Evolutionary conservation across 176 grass and related monocot genomes (phyloP).

Genomic region (Musa beccarii): DNA sequence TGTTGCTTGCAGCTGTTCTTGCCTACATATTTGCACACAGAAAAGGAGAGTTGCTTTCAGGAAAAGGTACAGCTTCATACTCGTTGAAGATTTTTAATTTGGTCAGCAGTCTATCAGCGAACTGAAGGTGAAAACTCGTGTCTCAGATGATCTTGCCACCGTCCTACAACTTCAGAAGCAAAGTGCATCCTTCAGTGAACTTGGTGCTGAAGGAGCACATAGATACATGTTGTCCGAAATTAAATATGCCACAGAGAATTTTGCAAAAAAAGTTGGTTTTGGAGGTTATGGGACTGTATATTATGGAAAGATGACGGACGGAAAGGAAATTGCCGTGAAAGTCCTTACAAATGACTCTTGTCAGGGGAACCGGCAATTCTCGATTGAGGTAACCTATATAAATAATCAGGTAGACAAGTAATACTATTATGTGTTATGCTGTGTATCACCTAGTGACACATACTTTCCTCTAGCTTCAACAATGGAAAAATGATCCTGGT

Average conservation of each 20-base stretch:
- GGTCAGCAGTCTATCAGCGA: no score
- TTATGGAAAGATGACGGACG: conserved; percentile 61
- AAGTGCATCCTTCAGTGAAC: conserved; percentile 23
- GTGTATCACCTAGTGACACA: no score
- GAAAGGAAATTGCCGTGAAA: conserved; percentile 77
- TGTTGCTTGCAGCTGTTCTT: no score
- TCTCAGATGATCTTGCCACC: conserved; percentile 30
- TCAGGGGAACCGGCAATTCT: conserved; percentile 70
- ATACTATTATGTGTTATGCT: no score
- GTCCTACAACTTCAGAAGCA: conserved; percentile 18
- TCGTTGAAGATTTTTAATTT: no score
- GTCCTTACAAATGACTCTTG: conserved; percentile 65
- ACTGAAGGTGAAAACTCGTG: neutral
- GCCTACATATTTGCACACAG: no score
- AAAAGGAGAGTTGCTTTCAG: no score
- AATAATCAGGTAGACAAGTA: neutral
- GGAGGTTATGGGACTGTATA: conserved; percentile 81
- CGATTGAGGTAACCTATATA: conserved; percentile 38
- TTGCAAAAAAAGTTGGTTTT: conserved; percentile 58
- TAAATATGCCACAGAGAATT: conserved; percentile 42
- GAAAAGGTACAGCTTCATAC: no score
- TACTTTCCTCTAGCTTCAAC: no score
- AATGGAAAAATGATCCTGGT: no score
- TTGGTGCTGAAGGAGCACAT: conserved; percentile 36
- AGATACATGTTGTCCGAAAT: conserved; percentile 40